A percentile compares a stretch with the other conserved stretches of the same genome.
phyloP scores from a whole-genome alignment of 345 rosid genomes.

The Eucalyptus pauciflora region DNA sequence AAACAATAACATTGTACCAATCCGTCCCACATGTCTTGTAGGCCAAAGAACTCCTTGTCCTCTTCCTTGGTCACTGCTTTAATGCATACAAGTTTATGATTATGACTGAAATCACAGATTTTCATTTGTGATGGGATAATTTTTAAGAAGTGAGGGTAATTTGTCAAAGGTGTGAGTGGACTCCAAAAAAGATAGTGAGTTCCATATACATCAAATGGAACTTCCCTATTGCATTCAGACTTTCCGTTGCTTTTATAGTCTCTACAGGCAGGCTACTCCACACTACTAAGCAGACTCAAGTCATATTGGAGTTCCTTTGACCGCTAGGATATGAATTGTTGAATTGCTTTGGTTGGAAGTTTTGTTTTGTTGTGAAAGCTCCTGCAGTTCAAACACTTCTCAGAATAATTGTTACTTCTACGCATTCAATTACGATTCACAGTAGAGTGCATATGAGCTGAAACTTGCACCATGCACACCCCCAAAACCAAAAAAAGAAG shows the following conservation, averaged over 20 bases:
- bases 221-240: neutral
- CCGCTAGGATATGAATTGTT: neutral
- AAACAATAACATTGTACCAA: rapidly evolving
- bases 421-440: neutral
- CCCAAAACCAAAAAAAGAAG: neutral
- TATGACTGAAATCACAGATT: neutral
- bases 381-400: neutral
- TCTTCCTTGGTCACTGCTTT: neutral
- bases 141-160: neutral
- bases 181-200: rapidly evolving
- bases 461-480: neutral
- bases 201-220: neutral
- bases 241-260: neutral
- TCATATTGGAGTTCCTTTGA: neutral
- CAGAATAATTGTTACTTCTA: neutral
- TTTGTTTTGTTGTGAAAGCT: neutral
- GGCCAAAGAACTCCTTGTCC: neutral
- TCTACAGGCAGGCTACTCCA: neutral
- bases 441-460: neutral
- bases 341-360: neutral
- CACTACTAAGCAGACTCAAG: neutral
- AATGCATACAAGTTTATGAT: rapidly evolving
- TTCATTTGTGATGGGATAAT: neutral
- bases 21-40: neutral
- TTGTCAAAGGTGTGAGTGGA: neutral